Evolutionary conservation across 768 basidiomycete genomes (phyloP), one percentile per base, ranked within the genome.

Genomic region (Psilocybe tampanensis): DNA sequence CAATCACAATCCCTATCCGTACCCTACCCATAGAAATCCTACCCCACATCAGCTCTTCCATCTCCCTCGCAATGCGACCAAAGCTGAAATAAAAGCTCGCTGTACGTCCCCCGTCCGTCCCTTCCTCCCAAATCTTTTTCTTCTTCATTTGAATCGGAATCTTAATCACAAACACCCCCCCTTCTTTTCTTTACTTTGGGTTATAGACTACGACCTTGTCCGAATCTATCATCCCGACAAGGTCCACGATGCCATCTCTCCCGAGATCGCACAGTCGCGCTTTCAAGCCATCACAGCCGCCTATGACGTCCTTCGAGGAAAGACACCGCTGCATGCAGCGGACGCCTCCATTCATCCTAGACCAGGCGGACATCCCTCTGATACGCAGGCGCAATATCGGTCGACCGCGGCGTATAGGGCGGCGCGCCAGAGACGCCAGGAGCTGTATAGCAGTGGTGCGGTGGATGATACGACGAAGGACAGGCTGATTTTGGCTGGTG

Each of bases 141-240:
- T 18, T 41, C 41, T 54, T 18, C 29, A 19, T 54, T 21, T 29
- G 33, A 15, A 39, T 45, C 29, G 29, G 29, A 29, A 9, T 29
- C 5, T 9, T 29, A 29, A 29, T 29, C 9, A 5, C 29, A 29
- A n/a, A n/a, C n/a, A n/a, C n/a, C 29, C 9, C 29, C 29, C 9
- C 36, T 24, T 24, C 15, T 36, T 44, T 32, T 33, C 17, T 32
- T 47, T 17, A 43, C 47, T 47, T 52, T n/a, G 53, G 12, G 12
- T 13, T 6, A 8, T 61, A 92, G 90, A 92, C 70, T 90, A 85
- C 65, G 90, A 91, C 60, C 88, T 92, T 44, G 90, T 92, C 29
- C 79, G 86, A 39, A 78, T 90, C 55, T 90, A 92, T 69, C 90
- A 92, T 68, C 90, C 90, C 2, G 90, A 92, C 68, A 86, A 87